Base-by-base conservation (phyloP, 2,329 filamentous ascomycete genomes). In the Cladophialophora chaetospira region DNA sequence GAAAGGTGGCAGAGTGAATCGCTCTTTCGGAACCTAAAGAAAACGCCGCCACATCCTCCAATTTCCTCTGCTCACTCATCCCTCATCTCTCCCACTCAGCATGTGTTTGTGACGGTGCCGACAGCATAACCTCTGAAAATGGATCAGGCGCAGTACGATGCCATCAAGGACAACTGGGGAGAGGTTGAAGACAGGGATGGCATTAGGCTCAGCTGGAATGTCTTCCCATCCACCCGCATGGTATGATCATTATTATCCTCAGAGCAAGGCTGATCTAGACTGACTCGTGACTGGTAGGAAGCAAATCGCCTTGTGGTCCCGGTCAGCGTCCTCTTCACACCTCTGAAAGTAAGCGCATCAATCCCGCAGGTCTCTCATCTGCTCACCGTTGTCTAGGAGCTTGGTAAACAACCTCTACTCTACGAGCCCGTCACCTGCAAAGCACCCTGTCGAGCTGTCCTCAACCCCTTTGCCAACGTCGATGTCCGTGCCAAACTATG, bases 381-480 rank as follows among this genome's bases (percentile, higher is more conserved):
- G 45, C 97, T 97, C 75, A 99, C 93, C 2, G 92, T 93, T 4
- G 78, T 97, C 68, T 97, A 97, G 77, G 93, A 97, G 78, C 95
- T 95, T 78, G 88, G 96, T 63, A 89, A 90, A 21, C 91, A 92
- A 53, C 77, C 96, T 62, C 82, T 99, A 51, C 90, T 95, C 72
- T 97, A 97, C 75, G 93, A 97, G 76, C 94, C 94, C 15, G 91
- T 99, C 38, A 92, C 89, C 60, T 99, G 94, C 86, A 97, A 97
- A 77, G 85, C 89, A 72, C 94, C 94, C 61, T 99, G 94, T 75
- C 88, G 92, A 74, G 93, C 93, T 53, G 91, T 97, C 33, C 81
- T 99, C 72, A 99, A 99, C 73, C 94, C 94, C 42, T 97, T 92
- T 80, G 97, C 93, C 67, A 85, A 85, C 66, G 83, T 87, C 55